Conservation (phyloP, 108 stramenopile species). For the Pseudonitzschia multistriata region DNA sequence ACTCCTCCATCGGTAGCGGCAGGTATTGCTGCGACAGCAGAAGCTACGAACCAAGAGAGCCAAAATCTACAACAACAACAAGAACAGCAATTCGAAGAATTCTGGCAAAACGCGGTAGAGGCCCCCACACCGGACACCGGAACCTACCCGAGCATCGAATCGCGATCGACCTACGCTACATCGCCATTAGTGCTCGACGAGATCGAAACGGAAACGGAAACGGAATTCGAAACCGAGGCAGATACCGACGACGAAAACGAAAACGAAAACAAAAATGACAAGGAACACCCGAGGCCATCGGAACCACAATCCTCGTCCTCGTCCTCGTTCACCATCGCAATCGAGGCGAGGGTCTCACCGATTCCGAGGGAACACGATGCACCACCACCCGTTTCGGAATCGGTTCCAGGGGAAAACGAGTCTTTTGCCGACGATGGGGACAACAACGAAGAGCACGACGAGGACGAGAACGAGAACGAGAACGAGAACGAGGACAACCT, state of each 20-base stretch:
- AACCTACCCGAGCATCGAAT: slow-evolving; percentile 10
- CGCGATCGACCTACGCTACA: background rate
- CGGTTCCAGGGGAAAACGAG: background rate
- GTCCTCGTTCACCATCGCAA: background rate
- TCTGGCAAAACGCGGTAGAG: slow-evolving; percentile 10
- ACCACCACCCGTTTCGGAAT: background rate
- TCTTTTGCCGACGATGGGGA: background rate
- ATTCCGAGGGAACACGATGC: background rate
- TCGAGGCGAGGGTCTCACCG: background rate
- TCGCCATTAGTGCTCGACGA: background rate
- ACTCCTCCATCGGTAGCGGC: background rate
- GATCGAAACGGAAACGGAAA: background rate
- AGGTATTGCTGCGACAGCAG: no score
- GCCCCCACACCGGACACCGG: slow-evolving; percentile 17
- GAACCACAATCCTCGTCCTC: background rate
- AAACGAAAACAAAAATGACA: background rate
- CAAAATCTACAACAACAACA: background rate
- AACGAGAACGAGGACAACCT: no score
- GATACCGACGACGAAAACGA: background rate
- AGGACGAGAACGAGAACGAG: no score
- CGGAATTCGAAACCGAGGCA: background rate
- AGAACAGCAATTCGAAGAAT: slow-evolving; percentile 5
- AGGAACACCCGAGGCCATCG: background rate
- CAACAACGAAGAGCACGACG: background rate
- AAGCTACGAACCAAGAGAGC: background rate